phyloP scores from a whole-genome alignment of 2,329 filamentous ascomycete species.

The Epichloe hybrida region DNA sequence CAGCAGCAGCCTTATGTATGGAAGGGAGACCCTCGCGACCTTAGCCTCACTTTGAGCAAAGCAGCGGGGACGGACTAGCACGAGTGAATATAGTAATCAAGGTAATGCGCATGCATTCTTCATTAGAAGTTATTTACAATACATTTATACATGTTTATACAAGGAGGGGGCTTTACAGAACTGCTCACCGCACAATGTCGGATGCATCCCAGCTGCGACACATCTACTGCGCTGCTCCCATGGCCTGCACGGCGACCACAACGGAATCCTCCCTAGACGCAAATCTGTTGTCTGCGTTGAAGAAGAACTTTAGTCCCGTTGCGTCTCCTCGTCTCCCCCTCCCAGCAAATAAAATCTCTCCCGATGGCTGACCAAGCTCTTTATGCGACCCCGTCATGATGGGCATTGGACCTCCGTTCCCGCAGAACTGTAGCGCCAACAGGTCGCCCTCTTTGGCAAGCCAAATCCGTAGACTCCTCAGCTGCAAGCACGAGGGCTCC shows the following conservation, averaged over 20 bases:
- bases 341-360: not conserved
- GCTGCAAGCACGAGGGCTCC: not conserved
- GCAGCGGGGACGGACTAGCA: not conserved
- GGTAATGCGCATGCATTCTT: too few relatives aligned
- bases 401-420: not conserved
- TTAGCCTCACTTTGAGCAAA: not conserved
- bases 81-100: not conserved
- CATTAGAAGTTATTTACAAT: too few relatives aligned
- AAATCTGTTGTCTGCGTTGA: not conserved
- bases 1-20: not conserved
- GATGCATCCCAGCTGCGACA: too few relatives aligned
- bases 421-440: not conserved
- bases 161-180: too few relatives aligned
- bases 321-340: not conserved
- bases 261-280: not conserved
- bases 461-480: not conserved
- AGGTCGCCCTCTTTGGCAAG: not conserved
- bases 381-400: not conserved
- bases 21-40: not conserved
- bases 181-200: too few relatives aligned
- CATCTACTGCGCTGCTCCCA: not conserved
- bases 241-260: not conserved
- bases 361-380: not conserved
- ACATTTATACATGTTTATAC: too few relatives aligned
- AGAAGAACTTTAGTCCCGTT: not conserved